Evolutionary conservation across 2,329 filamentous ascomycete genomes (phyloP), one percentile per base, ranked within the genome.

Genomic region (Fusarium sulawesiense): DNA sequence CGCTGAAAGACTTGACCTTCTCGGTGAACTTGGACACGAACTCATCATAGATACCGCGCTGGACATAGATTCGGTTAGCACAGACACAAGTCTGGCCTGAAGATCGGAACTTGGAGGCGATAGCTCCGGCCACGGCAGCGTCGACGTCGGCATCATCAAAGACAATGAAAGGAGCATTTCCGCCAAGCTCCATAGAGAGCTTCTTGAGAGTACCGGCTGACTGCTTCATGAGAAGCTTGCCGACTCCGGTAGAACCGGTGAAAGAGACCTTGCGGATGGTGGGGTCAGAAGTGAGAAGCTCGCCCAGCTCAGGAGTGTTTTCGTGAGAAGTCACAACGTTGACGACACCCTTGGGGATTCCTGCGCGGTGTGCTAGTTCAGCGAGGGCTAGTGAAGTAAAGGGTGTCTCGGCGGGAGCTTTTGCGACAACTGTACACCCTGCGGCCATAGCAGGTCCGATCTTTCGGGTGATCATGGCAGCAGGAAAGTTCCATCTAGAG

Each of bases 71-170:
- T 30, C 93, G 87, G 83, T 97, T 97, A 27, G 92, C 92, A 76
- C 92, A 94, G 23, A 98, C 94, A 80, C 96, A 99, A 0, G 96
- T 98, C 85, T 99, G 96, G 37, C 96, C 96, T 0, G 93, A 97
- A 40, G 91, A 93, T 57, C 96, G 92, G 88, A 98, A 98, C 80
- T 98, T 99, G 76, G 89, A 94, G 25, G 90, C 84, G 56, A 98
- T 88, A 49, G 94, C 94, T 27, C 94, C 95, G 0, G 89, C 83
- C 2, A 98, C 93, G 4, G 96, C 96, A 7, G 85, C 83, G 63
- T 98, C 94, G 21, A 98, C 83, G 77, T 98, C 93, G 21, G 95
- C 93, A 76, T 98, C 95, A 76, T 98, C 94, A 77, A 98, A 98
- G 34, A 98, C 93, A 72, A 98, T 98, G 78, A 98, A 97, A 2